Percentiles rank a stretch among this genome's conserved stretches.
phyloP scores from a whole-genome alignment of 331 rosid genomes.

The Ulmus americana region DNA sequence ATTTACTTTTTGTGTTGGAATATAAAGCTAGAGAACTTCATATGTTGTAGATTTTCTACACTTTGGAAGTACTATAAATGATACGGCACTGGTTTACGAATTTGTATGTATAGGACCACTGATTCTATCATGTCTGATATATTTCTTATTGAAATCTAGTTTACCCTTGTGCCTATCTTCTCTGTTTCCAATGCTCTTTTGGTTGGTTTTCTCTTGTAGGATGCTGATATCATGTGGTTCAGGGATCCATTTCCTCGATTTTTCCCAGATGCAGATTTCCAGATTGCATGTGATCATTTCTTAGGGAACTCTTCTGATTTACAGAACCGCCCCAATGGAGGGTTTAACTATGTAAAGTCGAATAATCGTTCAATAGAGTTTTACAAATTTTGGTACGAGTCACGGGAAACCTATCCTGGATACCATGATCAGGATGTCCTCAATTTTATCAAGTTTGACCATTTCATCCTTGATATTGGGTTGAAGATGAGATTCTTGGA shows the following conservation, averaged over 20 bases:
- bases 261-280: conserved; percentile 70
- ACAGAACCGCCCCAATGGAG: conserved; percentile 78
- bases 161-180: background rate
- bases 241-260: conserved; percentile 87
- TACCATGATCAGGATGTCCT: conserved; percentile 97
- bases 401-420: conserved; percentile 68
- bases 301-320: conserved; percentile 54
- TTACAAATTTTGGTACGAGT: conserved; percentile 74
- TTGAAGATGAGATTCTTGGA: conserved; percentile 74
- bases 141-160: conserved; percentile 6
- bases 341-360: conserved; percentile 78
- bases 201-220: conserved; percentile 40
- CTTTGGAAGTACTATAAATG: too few species aligned
- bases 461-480: conserved; percentile 45
- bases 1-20: too few species aligned
- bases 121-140: background rate
- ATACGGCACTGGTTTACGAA: too few species aligned
- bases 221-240: conserved; percentile 97
- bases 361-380: conserved; percentile 74
- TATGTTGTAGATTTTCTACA: too few species aligned
- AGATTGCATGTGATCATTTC: conserved; percentile 86
- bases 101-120: background rate
- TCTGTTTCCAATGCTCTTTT: conserved; percentile 1
- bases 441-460: conserved; percentile 67
- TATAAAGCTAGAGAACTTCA: too few species aligned